Evolutionary conservation across 306 rosid genomes (phyloP), one percentile per base, ranked within the genome.

Genomic region (Coriaria nepalensis): DNA sequence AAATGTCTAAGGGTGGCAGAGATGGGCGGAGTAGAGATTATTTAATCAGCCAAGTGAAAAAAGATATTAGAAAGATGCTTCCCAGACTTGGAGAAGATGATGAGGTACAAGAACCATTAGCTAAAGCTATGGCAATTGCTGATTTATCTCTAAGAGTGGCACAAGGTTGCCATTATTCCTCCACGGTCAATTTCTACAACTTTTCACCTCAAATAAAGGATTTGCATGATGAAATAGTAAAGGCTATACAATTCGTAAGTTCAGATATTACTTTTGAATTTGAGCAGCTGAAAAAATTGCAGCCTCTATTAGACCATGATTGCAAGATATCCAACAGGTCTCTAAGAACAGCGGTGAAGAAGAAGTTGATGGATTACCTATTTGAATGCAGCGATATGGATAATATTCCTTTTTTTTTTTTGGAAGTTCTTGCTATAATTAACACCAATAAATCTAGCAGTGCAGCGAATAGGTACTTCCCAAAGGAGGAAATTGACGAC

Each of bases 111-210:
- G 79, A 62, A 52, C 70, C 82, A 63, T 67, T 90, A 40, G 87
- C 85, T 59, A 79, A 79, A 73, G 95, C 95, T 51, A 77, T 81
- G 92, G 77, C 90, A 9, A 55, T 90, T 45, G 84, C 86, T n/a
- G 78, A 67, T 55, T 75, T 90, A 51, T 74, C 86, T 13, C 47
- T 55, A 46, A 77, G 77, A 67, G 61, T 90, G 37, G 52, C 49
- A 38, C 64, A 59, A 32, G 82, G 82, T 64, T 60, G 60, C 52
- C 71, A 53, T 49, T 69, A 69, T 63, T 50, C 40, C 32, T 61
- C 72, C 60, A 8, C 38, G 33, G 47, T 61, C 43, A 81, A 77
- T 35, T 77, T 81, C 68, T 65, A 65, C 37, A 66, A 61, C 32
- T 74, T 77, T 69, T 58, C 95, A 37, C 75, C 86, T 33, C 78